These are phyloP conservation scores for Populus davidiana DNA, from an alignment of 345 rosid genomes.

Conservation along the genomic window DNA sequence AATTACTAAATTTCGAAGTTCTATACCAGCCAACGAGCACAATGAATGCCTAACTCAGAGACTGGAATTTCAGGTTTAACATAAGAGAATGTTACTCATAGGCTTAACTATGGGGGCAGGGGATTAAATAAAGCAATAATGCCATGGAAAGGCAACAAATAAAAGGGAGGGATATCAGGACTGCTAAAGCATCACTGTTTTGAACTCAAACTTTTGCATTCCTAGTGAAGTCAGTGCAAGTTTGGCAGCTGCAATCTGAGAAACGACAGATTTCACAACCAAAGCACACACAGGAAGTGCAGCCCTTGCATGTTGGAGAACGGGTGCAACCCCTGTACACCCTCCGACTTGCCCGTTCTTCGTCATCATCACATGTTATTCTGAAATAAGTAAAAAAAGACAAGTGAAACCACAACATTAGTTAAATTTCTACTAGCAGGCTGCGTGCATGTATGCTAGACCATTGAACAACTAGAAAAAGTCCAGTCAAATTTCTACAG, in stretches of 20 bases:
- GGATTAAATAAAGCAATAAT: slow-evolving; percentile 5
- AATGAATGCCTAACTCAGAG: slow-evolving; percentile 18
- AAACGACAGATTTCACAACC: slow-evolving; percentile 89
- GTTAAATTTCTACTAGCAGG: neutral
- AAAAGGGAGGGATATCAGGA: neutral
- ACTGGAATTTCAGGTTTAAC: slow-evolving; percentile 18
- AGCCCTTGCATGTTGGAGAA: slow-evolving; percentile 83
- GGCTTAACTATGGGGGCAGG: slow-evolving; percentile 2
- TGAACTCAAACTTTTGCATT: slow-evolving; percentile 47
- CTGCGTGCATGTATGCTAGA: neutral
- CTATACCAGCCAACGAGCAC: slow-evolving; percentile 22
- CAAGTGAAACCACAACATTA: neutral
- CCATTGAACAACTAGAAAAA: neutral
- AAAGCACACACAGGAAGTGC: slow-evolving; percentile 96
- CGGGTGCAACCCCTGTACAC: slow-evolving; percentile 82
- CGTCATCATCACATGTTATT: slow-evolving; percentile 64
- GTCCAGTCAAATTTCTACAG: neutral
- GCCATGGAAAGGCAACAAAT: slow-evolving; percentile 11
- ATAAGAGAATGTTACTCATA: neutral
- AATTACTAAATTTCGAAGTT: slow-evolving; percentile 17
- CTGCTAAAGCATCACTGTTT: neutral
- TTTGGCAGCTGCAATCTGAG: slow-evolving; percentile 91
- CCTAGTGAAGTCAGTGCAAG: slow-evolving; percentile 79
- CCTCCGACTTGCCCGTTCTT: slow-evolving; percentile 75
- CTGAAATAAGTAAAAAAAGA: slow-evolving; percentile 33